Evolutionary conservation across 2,329 filamentous ascomycete species (phyloP), one percentile per base, ranked within the genome.

Genomic region (Exophiala phaeomuriformis): DNA sequence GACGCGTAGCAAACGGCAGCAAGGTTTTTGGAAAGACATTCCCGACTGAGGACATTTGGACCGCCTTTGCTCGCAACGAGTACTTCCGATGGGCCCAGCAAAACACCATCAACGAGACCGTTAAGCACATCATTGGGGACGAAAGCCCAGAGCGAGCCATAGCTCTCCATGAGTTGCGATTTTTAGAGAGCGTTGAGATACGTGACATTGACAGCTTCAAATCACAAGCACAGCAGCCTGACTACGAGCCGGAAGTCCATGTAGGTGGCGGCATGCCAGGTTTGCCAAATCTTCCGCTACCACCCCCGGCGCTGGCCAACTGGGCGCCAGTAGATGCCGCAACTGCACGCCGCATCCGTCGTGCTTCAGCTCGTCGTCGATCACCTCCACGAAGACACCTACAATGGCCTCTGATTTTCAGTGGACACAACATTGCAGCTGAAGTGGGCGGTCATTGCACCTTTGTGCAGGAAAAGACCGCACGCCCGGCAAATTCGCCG

Each of bases 21-120:
- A 58, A 64, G 5, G 71, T 81, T 0, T 81, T 82, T 62, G 75
- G 76, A 7, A 64, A 64, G 37, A 62, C 54, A 6, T 69, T 67
- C 61, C 61, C 49, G 43, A 63, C 68, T 58, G 68, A 69, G 36
- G 71, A 76, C 52, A 36, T 50, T 6, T 59, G 52, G 53, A 43
- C 53, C 12, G 52, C 52, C 9, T 55, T 61, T 49, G 52, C 51
- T 31, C 57, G 58, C n/a, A 50, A 59, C 31, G 56, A 62, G 44
- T 56, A 59, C 30, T 64, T 64, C 47, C 51, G 49, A 47, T 62
- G 59, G 59, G 62, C 57, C 19, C 62, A 64, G 31, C 54, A 57
- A 36, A 64, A 62, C 39, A 61, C 59, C 10, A 57, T 64, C 50
- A 57, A 64, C 31, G 57, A 55, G 37, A 52, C 49, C n/a, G 51